Conservation (phyloP, 2,329 filamentous ascomycete genomes). For the Exserohilum turcica region DNA sequence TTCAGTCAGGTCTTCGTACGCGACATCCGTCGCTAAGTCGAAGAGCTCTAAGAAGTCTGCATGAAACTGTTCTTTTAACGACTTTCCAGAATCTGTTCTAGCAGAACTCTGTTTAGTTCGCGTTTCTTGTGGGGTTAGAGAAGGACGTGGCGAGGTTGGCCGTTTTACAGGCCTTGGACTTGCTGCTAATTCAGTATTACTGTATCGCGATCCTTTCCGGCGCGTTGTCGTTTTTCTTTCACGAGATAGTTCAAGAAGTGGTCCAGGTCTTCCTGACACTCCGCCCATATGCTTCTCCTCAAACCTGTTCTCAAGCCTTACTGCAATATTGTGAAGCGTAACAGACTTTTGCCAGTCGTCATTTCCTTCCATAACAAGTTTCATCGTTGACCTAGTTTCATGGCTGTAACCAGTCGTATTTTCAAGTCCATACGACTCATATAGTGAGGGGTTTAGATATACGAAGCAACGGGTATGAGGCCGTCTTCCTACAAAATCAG, state of each 20-base stretch:
- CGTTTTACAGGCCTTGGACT: not conserved
- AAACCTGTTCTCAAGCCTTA: slow-evolving; percentile 18
- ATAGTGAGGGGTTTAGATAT: slow-evolving; percentile 13
- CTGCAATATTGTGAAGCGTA: slow-evolving; percentile 14
- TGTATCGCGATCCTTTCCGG: not conserved
- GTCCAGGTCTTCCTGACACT: slow-evolving; percentile 13
- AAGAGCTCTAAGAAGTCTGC: slow-evolving; percentile 12
- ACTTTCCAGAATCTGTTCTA: not conserved
- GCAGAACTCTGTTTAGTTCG: slow-evolving; percentile 2
- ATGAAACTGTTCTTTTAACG: slow-evolving; percentile 7
- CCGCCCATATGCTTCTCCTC: slow-evolving; percentile 9
- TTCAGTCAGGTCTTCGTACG: slow-evolving; percentile 11
- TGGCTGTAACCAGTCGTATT: slow-evolving; percentile 16
- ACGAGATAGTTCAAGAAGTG: slow-evolving; percentile 8
- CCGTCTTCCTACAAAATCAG: slow-evolving; percentile 4
- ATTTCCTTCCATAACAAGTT: slow-evolving; percentile 10
- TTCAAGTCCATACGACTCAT: slow-evolving; percentile 7
- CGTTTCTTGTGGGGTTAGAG: not conserved
- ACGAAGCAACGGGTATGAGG: slow-evolving; percentile 13
- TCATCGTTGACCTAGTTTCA: slow-evolving; percentile 19
- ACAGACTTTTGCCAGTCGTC: slow-evolving; percentile 16
- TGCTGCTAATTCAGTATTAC: not conserved
- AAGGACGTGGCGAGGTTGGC: not conserved
- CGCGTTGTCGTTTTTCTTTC: slow-evolving; percentile 5
- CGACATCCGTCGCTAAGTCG: not conserved